Evolutionary conservation across 75 land plant genomes (phyloP).

Genomic region (Pinus albicaulis): DNA sequence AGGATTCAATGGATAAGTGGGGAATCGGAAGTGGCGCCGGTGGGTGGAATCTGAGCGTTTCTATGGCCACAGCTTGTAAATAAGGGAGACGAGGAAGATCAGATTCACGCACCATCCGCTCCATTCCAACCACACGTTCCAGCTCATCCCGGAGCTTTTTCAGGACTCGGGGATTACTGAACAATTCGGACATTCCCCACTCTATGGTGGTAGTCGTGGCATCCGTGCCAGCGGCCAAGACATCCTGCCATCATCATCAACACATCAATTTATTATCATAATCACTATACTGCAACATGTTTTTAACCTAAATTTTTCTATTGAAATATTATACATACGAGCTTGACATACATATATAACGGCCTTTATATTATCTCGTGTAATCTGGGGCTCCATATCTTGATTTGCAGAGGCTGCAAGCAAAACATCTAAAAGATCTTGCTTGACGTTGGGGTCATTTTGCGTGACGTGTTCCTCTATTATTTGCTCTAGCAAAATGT

Average conservation of each 20-base stretch:
- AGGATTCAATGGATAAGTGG: background rate
- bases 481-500: background rate
- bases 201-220: background rate
- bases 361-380: background rate
- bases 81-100: conserved; percentile 7
- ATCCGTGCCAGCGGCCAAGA: background rate
- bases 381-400: background rate
- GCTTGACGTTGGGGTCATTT: background rate
- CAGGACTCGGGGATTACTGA: background rate
- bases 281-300: too few relatives aligned
- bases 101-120: conserved; percentile 9
- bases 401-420: background rate
- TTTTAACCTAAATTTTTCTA: too few relatives aligned
- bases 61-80: conserved; percentile 9
- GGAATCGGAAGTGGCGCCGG: conserved; percentile 9
- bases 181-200: conserved; percentile 15
- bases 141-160: conserved; percentile 16
- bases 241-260: background rate
- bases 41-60: conserved; percentile 12
- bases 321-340: too few relatives aligned
- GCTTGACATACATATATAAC: background rate
- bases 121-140: conserved; percentile 5
- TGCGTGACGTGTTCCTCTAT: background rate
- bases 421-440: background rate
- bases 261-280: too few relatives aligned